These are phyloP conservation scores for Rhodofomes roseus DNA, from an alignment of 1,284 basidiomycete species.

Conservation along the genomic window DNA sequence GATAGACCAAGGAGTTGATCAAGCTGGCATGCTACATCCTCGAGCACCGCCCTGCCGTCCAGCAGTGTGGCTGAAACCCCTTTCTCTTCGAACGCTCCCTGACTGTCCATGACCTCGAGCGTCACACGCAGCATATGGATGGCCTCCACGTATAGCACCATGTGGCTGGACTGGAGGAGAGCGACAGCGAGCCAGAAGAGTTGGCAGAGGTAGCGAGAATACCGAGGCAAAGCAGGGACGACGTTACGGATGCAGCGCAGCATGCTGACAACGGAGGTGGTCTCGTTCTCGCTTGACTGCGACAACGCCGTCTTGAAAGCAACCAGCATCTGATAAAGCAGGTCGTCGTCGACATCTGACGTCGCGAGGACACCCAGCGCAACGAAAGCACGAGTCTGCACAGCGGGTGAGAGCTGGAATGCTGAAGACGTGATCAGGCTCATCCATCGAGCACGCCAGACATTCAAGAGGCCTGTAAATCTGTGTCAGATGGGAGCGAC, in stretches of 20 bases:
- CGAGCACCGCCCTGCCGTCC: conserved; percentile 60
- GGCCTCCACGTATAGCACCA: conserved; percentile 72
- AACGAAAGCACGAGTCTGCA: conserved; percentile 88
- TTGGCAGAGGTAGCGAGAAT: conserved; percentile 70
- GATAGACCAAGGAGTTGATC: conserved; percentile 74
- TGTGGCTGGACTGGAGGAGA: conserved; percentile 73
- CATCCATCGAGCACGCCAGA: conserved; percentile 94
- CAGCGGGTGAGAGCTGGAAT: conserved; percentile 88
- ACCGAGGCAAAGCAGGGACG: conserved; percentile 62
- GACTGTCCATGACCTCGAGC: conserved; percentile 61
- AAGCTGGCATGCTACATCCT: conserved; percentile 69
- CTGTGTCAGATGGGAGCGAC: neutral
- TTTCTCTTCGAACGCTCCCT: conserved; percentile 50
- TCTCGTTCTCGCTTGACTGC: conserved; percentile 67
- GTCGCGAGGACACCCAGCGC: conserved; percentile 79
- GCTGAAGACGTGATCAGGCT: conserved; percentile 88
- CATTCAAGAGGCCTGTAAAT: conserved; percentile 73
- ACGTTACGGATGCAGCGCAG: conserved; percentile 80
- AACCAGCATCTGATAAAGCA: conserved; percentile 86
- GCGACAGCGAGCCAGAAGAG: conserved; percentile 87
- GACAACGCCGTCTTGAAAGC: conserved; percentile 69
- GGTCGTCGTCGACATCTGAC: conserved; percentile 82
- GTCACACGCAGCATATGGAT: conserved; percentile 62
- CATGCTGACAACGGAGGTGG: conserved; percentile 80
- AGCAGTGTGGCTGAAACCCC: conserved; percentile 60